Base-by-base conservation (phyloP, 2,329 filamentous ascomycete species). In the Graphilbum sp. region DNA sequence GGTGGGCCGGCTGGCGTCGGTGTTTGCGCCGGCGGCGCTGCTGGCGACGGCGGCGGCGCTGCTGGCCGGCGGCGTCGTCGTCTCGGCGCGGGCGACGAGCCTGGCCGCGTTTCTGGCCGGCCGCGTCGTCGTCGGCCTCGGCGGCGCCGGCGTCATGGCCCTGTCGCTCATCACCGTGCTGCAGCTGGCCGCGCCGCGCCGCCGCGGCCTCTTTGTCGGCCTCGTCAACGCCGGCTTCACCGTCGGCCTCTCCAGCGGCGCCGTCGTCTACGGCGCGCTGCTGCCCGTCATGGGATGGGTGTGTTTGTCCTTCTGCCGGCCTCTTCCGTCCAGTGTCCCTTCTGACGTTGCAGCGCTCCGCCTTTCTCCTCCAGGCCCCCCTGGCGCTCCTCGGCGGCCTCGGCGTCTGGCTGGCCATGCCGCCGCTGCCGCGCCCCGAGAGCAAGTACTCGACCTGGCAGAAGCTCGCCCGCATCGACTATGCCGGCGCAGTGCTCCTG, bases 361-460 rank as follows among this genome's bases (percentile, higher is more conserved):
- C 92, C 1, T 90, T 90, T 53, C 77, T 74, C 61, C 56, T 74
- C 4, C 84, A 92, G 53, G 66, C 72, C 1, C 81, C 82, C 0
- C 47, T 79, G 3, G 64, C 69, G 5, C 44, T 85, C 2, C 29
- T 75, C 1, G 69, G 74, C 3, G 81, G 78, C 0, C 49, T 72
- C 0, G 64, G 67, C 0, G 63, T 86, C 2, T 75, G 76, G 40
- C 56, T 80, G 19, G 73, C 72, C 37, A 72, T 90, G 16, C 82
- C 83, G 0, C 47, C 45, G 2, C 45, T 54, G 37, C 5, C 3
- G 10, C 38, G 35, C 21, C 9, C 36, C 15, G 5, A 15, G 15
- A 8, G 12, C 29, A 8, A 32, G 7, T 46, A 59, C 41, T 60
- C 64, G 29, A 47, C 66, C 29, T 41, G 54, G 36, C 50, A 66